Evolutionary conservation across 352 stramenopile species (phyloP), one percentile per base, ranked within the genome.

Genomic region (Globisporangium perplexum): DNA sequence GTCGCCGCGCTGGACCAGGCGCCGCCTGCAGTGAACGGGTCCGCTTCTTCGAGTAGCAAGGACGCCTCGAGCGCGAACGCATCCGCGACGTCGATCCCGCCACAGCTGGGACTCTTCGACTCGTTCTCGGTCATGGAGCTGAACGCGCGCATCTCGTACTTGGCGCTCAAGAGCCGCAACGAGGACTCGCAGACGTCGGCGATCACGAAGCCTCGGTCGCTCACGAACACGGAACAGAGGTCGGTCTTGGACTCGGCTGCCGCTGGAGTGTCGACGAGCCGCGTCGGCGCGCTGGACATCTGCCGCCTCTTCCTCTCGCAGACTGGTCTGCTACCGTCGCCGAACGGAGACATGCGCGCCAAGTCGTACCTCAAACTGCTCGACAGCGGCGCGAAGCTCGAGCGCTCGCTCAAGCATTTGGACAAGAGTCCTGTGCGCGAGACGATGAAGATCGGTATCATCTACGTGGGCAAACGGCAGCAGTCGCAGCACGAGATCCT

Each of bases 371-470:
- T 88, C 3, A 78, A 83, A 42, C 59, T 93, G 22, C 53, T 93
- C 8, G 81, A 92, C 18, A 86, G 89, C 53, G 79, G 77, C 17
- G 53, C 70, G 0, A 95, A 89, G 43, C 66, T 95, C 0, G 81
- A 93, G 53, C 71, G 85, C 2, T 95, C 85, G 35, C 55, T 95
- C 23, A 85, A 80, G 50, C 79, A 95, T 52, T 59, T 95, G 48
- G 85, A 95, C 55, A 88, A 92, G 59, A 85, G 71, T n/a, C 85
- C 83, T 10, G 86, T 78, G 39, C 78, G 85, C n/a, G 85, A 95
- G 66, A 95, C 85, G 3, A 93, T 95, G 82, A 95, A 95, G 57
- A 87, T 95, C 59, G 85, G 85, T 20, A 73, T 95, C 20, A 88
- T 95, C 49, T 95, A 93, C 56, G 85, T 95, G 22, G 85, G 74